Conservation (phyloP, 2,329 filamentous ascomycete species). For the Chaetothyriales sp. region DNA sequence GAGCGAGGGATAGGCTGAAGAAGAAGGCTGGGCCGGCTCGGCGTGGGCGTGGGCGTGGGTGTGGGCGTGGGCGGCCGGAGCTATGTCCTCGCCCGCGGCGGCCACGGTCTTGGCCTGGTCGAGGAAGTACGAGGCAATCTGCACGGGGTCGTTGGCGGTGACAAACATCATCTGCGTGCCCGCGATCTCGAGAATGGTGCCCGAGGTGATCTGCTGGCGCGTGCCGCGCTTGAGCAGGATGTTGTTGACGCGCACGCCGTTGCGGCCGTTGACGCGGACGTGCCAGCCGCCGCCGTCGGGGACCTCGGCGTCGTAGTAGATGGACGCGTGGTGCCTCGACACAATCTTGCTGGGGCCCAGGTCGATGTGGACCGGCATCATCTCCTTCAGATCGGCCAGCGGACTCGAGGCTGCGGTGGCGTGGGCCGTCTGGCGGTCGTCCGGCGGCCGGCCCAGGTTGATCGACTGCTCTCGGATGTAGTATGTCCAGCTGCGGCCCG, state of each 20-base stretch:
- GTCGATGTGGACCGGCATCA: constrained; percentile 59
- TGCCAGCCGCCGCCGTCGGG: constrained; percentile 53
- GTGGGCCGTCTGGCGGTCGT: constrained; percentile 24
- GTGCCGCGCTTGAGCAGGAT: constrained; percentile 51
- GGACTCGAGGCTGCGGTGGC: constrained; percentile 29
- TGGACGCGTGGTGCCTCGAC: constrained; percentile 61
- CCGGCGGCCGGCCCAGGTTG: constrained; percentile 37
- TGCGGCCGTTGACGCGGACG: constrained; percentile 76
- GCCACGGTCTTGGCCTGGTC: constrained; percentile 46
- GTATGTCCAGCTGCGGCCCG: constrained; percentile 39
- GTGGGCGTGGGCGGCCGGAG: constrained; percentile 28
- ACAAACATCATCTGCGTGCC: constrained; percentile 98
- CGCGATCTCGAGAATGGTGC: constrained; percentile 81
- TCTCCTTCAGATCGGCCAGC: constrained; percentile 31
- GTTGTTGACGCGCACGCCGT: constrained; percentile 77
- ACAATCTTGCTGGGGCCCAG: constrained; percentile 72
- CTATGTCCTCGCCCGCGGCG: constrained; percentile 26
- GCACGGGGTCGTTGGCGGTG: constrained; percentile 61
- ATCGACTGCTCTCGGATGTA: constrained; percentile 37
- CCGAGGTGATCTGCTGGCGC: constrained; percentile 58
- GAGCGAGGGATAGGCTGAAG: constrained; percentile 18
- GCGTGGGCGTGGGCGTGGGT: constrained; percentile 28
- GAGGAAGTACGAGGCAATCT: constrained; percentile 55
- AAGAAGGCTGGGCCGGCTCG: constrained; percentile 2
- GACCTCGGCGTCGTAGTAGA: constrained; percentile 57